Evolutionary conservation across 176 grass and related monocot species (phyloP), one percentile per base, ranked within the genome.

Genomic region (Zizania latifolia): DNA sequence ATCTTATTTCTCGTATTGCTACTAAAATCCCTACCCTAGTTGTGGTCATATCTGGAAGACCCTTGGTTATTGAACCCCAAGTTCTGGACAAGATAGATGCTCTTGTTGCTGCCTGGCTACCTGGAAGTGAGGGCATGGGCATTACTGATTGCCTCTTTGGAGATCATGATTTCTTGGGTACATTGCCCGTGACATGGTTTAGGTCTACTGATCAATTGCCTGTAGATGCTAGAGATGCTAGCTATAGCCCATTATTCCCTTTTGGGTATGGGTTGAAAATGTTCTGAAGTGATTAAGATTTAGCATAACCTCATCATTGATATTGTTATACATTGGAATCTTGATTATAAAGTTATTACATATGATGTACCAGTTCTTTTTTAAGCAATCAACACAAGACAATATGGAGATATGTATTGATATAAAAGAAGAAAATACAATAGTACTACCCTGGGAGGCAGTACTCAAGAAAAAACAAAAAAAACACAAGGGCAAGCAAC

Each of bases 111-210:
- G 86, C 94, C 57, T 98, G 91, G 88, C 32, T 94, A 34, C 91
- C 88, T 12, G 94, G 91, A 75, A 94, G 60, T 50, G 94, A 97
- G 80, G 88, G 86, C 66, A 68, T 28, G 19, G 91, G 94, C 21
- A 53, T 97, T 72, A 44, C 84, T 0, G 91, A 97, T 71, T 90
- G 92, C 71, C 59, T 98, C 12, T 98, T 93, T 83, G 94, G 94
- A 57, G 91, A 94, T 40, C 68, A 98, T 43, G 81, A 91, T 63
- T 98, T 92, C 33, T 77, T 84, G 9, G 94, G 94, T 26, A 75
- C 78, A 78, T 69, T 98, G 54, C 85, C 94, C 6, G 82, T 93
- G 28, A 87, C 88, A 9, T 98, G 94, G 94, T 94, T 85, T 70
- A 92, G 62, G 54, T 92, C 84, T n/a, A 60, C 59, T 26, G 86